Evolutionary conservation across 768 basidiomycete species (phyloP).

Genomic region (Basidioascus undulatus): DNA sequence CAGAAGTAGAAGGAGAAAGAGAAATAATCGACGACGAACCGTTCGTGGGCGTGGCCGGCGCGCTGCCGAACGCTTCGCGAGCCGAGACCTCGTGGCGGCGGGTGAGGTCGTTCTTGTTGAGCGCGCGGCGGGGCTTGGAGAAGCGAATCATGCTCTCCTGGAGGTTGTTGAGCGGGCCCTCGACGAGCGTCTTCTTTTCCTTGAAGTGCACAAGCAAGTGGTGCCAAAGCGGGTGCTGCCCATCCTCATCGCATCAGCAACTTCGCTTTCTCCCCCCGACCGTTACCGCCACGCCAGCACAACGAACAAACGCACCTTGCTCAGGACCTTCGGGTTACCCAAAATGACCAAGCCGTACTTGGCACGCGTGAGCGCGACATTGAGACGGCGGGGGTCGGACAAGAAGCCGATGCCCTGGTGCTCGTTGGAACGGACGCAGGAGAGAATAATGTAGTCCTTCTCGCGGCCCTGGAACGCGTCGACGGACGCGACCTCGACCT

Average conservation of each 20-base stretch:
- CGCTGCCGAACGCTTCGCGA: constrained; percentile 35
- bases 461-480: constrained; percentile 99
- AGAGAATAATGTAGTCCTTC: constrained; percentile 98
- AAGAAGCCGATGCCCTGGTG: constrained; percentile 99
- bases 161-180: constrained; percentile 85
- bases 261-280: too few relatives aligned
- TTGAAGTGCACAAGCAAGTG: constrained; percentile 96
- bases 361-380: constrained; percentile 87
- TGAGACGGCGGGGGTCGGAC: constrained; percentile 85
- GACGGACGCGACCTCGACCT: constrained; percentile 94
- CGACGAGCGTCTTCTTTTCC: constrained; percentile 77
- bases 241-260: constrained; percentile 3
- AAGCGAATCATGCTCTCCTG: constrained; percentile 99
- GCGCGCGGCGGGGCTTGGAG: constrained; percentile 77
- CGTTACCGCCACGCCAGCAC: constrained; percentile 12
- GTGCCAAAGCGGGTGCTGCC: constrained; percentile 91
- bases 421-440: constrained; percentile 93
- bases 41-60: constrained; percentile 2
- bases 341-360: constrained; percentile 97
- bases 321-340: constrained; percentile 98
- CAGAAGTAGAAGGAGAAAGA: background rate
- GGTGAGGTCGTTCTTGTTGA: constrained; percentile 78
- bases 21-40: background rate
- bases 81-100: constrained; percentile 80
- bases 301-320: constrained; percentile 40